Evolutionary conservation across 352 stramenopile genomes (phyloP), one percentile per base, ranked within the genome.

Genomic region (Pilasporangium apinafurcum): DNA sequence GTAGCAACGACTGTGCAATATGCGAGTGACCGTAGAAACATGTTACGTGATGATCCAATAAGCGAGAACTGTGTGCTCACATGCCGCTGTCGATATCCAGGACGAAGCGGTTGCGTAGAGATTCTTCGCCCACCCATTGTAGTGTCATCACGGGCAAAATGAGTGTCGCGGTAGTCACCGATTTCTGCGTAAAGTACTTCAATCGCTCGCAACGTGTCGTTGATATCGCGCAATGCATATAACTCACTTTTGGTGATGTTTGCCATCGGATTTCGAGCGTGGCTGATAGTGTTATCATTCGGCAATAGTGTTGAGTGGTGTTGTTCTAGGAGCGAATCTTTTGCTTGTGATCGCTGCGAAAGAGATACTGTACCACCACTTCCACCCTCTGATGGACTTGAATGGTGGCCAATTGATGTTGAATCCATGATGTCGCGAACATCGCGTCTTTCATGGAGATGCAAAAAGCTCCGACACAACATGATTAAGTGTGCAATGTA

Each of bases 391-490:
- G n/a, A n/a, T n/a, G n/a, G n/a, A n/a, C n/a, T n/a, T n/a, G n/a
- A n/a, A n/a, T n/a, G 1, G 16, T 14, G 16, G 4, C 17, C 34
- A 36, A 49, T 53, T 4, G 50, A 38, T 1, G 50, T 58, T n/a
- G 52, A 51, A 17, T 60, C 57, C 42, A 75, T 52, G 26, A 75
- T 60, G 22, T 75, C 64, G 8, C 53, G 56, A 4, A 69, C 53
- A 14, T 27, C 41, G 10, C 56, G 48, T 17, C 62, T 61, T 32
- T 73, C 62, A 37, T 78, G 51, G 21, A 78, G 32, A 32, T 78
- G 65, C 12, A 78, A 9, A 17, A 66, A 78, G 48, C 65, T 74
- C 20, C 65, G 58, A 8, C 65, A 78, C 8, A 78, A 45, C 7
- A 64, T 29, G 30, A 53, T 18, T 4, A 78, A 17, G 33, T 78